phyloP scores from a whole-genome alignment of 768 basidiomycete species.

The Cubamyces sp. region DNA sequence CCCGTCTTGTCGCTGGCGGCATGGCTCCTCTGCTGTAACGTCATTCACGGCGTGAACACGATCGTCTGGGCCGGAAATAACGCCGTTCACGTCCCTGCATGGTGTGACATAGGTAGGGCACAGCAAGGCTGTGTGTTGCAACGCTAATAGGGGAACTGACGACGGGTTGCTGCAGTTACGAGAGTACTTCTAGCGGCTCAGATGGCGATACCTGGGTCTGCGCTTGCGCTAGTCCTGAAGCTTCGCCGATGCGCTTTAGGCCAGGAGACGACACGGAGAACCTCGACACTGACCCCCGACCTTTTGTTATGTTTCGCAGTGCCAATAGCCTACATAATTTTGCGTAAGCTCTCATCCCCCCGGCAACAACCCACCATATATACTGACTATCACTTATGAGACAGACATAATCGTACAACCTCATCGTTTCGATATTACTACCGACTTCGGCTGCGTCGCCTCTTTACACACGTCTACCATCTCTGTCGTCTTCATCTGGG shows the following conservation, averaged over 20 bases:
- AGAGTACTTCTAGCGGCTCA: constrained; percentile 30
- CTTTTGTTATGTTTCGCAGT: constrained; percentile 30
- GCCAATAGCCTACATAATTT: constrained; percentile 36
- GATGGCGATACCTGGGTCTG: constrained; percentile 27
- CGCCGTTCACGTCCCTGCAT: constrained; percentile 50
- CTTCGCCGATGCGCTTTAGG: constrained; percentile 18
- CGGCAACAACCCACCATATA: constrained; percentile 34
- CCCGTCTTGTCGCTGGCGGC: constrained; percentile 35
- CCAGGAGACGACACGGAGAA: constrained; percentile 17
- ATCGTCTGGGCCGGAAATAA: constrained; percentile 63
- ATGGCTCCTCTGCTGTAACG: constrained; percentile 38
- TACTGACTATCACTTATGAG: constrained; percentile 34
- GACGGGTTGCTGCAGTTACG: constrained; percentile 43
- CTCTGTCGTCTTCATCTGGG: constrained; percentile 43
- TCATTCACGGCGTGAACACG: constrained; percentile 53
- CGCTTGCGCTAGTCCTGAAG: constrained; percentile 17
- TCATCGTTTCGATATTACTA: constrained; percentile 40
- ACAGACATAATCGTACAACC: constrained; percentile 45
- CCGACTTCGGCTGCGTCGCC: constrained; percentile 39
- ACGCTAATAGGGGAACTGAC: constrained; percentile 26
- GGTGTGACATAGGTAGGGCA: constrained; percentile 77
- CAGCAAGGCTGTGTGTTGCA: constrained; percentile 27
- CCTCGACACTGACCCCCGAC: constrained; percentile 24
- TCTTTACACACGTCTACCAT: constrained; percentile 43
- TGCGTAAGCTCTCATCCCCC: constrained; percentile 35